Conservation (phyloP, 805 yeast species). For the Lipomyces sp. region DNA sequence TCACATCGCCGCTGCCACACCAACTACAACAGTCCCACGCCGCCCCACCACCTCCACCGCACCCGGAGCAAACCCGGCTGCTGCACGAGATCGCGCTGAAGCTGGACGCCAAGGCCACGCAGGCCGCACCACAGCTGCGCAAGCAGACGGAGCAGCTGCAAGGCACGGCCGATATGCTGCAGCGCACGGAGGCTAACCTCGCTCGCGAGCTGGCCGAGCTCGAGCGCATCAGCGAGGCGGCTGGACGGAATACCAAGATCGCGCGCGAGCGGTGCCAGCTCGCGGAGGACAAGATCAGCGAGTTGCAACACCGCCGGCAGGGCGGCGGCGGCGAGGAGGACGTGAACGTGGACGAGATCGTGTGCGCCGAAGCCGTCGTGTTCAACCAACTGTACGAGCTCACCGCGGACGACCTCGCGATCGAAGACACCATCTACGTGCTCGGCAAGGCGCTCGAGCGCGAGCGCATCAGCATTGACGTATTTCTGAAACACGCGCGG, state of each 20-base stretch:
- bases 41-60: conserved; percentile 37
- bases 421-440: conserved; percentile 62
- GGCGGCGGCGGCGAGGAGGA: conserved; percentile 3
- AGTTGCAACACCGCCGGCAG: conserved; percentile 31
- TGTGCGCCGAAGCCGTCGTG: conserved; percentile 52
- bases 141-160: conserved; percentile 35
- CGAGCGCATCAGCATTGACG: conserved; percentile 45
- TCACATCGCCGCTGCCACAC: neutral
- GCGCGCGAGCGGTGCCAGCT: conserved; percentile 19
- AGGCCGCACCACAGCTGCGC: conserved; percentile 31
- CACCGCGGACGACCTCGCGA: conserved; percentile 63
- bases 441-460: conserved; percentile 55
- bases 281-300: conserved; percentile 37
- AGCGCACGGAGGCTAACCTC: conserved; percentile 37
- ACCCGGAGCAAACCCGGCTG: conserved; percentile 38
- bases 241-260: conserved; percentile 14
- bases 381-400: conserved; percentile 61
- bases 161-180: conserved; percentile 41
- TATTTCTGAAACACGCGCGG: conserved; percentile 49
- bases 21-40: too few species aligned
- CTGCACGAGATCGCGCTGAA: conserved; percentile 30
- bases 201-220: conserved; percentile 39
- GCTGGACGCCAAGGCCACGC: conserved; percentile 32
- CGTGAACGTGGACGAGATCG: conserved; percentile 43
- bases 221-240: conserved; percentile 44